phyloP scores from a whole-genome alignment of 2,329 filamentous ascomycete genomes.

The Beauveria asiatica region DNA sequence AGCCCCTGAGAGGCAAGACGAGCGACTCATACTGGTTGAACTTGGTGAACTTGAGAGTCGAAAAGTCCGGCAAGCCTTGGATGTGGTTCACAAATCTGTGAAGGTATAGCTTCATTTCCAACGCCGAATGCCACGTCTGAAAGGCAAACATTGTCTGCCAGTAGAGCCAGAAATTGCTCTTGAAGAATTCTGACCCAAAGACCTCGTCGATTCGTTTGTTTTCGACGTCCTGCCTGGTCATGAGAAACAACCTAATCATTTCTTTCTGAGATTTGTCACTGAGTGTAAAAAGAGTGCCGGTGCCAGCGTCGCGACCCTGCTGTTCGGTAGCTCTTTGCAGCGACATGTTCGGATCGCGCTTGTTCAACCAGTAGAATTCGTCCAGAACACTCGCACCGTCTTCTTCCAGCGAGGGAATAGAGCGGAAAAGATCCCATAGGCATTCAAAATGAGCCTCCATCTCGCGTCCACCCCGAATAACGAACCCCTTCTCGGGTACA shows the following conservation, averaged over 20 bases:
- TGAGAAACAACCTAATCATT: slow-evolving; percentile 14
- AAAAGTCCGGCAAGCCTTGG: not conserved
- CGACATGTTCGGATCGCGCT: slow-evolving; percentile 11
- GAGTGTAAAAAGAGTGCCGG: slow-evolving; percentile 9
- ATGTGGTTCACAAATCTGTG: not conserved
- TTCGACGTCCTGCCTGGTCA: not conserved
- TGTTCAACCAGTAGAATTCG: slow-evolving; percentile 25
- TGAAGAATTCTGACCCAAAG: not conserved
- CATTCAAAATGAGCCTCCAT: slow-evolving; percentile 23
- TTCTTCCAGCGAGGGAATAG: slow-evolving; percentile 21
- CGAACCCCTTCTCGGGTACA: slow-evolving; percentile 19
- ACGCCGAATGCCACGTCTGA: slow-evolving; percentile 28
- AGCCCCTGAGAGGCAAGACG: not conserved
- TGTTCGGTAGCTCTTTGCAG: slow-evolving; percentile 22
- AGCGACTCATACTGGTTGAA: not conserved
- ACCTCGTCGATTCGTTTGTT: not conserved
- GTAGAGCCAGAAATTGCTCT: not conserved
- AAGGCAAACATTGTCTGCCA: not conserved
- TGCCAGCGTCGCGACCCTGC: slow-evolving; percentile 20
- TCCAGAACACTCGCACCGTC: slow-evolving; percentile 21
- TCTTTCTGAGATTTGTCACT: slow-evolving; percentile 19
- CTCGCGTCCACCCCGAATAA: slow-evolving; percentile 23
- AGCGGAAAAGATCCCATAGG: slow-evolving; percentile 22
- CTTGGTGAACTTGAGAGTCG: not conserved
- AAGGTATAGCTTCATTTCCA: slow-evolving; percentile 26